Evolutionary conservation across 345 rosid species (phyloP).

Genomic region (Arabidopsis thaliana): DNA sequence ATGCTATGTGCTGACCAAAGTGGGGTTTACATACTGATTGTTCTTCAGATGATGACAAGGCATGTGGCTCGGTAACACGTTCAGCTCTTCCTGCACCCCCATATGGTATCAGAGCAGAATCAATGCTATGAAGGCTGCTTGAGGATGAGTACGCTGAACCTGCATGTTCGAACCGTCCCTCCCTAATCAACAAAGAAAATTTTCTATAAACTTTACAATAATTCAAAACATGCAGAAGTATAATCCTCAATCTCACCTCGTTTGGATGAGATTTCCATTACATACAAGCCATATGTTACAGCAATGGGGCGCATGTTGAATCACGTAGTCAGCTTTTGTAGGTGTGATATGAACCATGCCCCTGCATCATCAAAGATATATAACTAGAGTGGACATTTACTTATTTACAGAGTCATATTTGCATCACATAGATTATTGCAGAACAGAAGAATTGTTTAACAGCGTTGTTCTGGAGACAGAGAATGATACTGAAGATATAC

Average conservation of each 20-base stretch:
- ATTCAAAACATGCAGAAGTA: slow-evolving; percentile 33
- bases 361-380: slow-evolving; percentile 51
- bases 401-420: slow-evolving; percentile 13
- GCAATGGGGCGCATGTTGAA: slow-evolving; percentile 48
- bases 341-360: slow-evolving; percentile 58
- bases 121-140: slow-evolving; percentile 36
- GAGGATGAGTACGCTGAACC: slow-evolving; percentile 30
- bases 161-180: slow-evolving; percentile 32
- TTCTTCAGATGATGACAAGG: slow-evolving; percentile 29
- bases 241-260: slow-evolving; percentile 50
- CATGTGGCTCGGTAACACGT: slow-evolving; percentile 14
- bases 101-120: slow-evolving; percentile 36
- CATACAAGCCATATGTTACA: slow-evolving; percentile 69
- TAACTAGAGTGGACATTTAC: slow-evolving; percentile 19
- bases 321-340: slow-evolving; percentile 60
- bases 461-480: neutral
- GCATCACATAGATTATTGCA: slow-evolving; percentile 10
- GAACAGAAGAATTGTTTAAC: neutral
- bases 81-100: slow-evolving; percentile 19
- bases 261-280: slow-evolving; percentile 60
- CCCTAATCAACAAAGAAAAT: slow-evolving; percentile 17
- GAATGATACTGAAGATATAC: neutral
- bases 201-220: neutral
- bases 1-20: slow-evolving; percentile 10
- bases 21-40: slow-evolving; percentile 34